Evolutionary conservation across 1,139 yeast genomes (phyloP), one percentile per base, ranked within the genome.

Genomic region (Sugiyamaella novakii): DNA sequence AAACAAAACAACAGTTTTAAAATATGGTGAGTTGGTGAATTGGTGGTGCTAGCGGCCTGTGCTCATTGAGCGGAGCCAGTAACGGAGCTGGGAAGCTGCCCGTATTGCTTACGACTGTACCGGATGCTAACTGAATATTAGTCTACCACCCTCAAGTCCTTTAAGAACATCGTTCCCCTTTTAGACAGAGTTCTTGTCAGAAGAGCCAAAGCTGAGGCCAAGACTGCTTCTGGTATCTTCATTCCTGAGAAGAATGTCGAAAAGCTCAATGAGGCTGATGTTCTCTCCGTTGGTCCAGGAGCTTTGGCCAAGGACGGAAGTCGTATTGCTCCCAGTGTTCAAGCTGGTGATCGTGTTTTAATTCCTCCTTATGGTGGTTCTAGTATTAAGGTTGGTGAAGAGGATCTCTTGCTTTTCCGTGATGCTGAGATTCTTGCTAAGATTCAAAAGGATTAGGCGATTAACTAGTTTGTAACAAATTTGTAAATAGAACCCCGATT

Each of bases 211-310:
- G 95, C 96, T 53, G 83, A 88, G 65, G 79, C 92, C 63, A 80
- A 89, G 76, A 92, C 98, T 52, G 87, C 96, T 50, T 84, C 95
- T 41, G 98, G 98, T 65, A 81, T 92, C 66, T 88, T 83, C 76
- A 86, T 92, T 59, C 98, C 98, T 57, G 98, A 92, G 75, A 88
- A 88, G 77, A 89, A 91, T 77, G 95, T 85, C 63, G 94, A 88
- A 72, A 92, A 92, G 75, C 80, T 88, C 68, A 87, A 87, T 77
- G 75, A 70, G 60, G 76, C 75, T 46, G 63, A 65, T 36, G 76
- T 71, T 30, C 62, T 71, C 38, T 72, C 75, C 12, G 72, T 70
- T 18, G 76, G 75, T 36, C 73, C 70, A 7, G 96, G 96, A 61
- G 73, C 76, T 65, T 73, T 80, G 53, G 81, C 66, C 63, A 58